Percentiles rank a stretch among this genome's conserved stretches.
phyloP scores from a whole-genome alignment of 495 filamentous ascomycete genomes.

The Pseudevernia furfuracea region DNA sequence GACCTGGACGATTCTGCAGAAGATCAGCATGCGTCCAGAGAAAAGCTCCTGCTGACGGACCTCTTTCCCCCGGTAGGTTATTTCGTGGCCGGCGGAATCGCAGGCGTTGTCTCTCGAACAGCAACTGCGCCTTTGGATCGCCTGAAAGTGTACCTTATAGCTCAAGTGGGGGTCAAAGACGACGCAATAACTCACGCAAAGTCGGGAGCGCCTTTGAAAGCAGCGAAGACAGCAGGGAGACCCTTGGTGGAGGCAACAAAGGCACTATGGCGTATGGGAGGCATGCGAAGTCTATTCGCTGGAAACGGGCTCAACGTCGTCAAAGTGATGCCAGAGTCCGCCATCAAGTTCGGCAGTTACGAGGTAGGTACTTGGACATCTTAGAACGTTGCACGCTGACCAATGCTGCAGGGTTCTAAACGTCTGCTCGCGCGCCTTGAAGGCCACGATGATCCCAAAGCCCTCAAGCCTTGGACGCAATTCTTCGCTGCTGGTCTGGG shows the following conservation, averaged over 20 bases:
- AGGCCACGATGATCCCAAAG: slow-evolving; percentile 74
- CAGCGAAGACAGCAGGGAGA: slow-evolving; percentile 55
- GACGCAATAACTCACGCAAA: slow-evolving; percentile 60
- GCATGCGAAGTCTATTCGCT: slow-evolving; percentile 88
- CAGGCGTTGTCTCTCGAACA: slow-evolving; percentile 86
- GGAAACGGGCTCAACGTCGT: slow-evolving; percentile 94
- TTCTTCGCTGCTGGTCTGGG: slow-evolving; percentile 86
- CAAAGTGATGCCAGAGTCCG: slow-evolving; percentile 97
- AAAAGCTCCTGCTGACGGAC: slow-evolving; percentile 47
- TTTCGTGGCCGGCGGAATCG: slow-evolving; percentile 88
- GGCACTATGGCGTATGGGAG: slow-evolving; percentile 77
- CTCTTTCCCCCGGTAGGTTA: slow-evolving; percentile 77
- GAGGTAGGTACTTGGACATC: slow-evolving; percentile 44
- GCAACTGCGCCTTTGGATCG: slow-evolving; percentile 93
- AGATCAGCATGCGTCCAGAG: slow-evolving; percentile 40
- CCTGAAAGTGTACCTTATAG: slow-evolving; percentile 94
- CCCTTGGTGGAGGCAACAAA: slow-evolving; percentile 64
- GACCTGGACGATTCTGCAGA: slow-evolving; percentile 33
- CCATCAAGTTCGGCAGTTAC: slow-evolving; percentile 94
- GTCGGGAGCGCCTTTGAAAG: slow-evolving; percentile 58
- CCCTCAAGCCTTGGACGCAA: slow-evolving; percentile 72
- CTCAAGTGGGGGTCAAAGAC: slow-evolving; percentile 62
- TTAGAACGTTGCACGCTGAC: slow-evolving; percentile 11
- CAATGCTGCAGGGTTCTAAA: slow-evolving; percentile 63
- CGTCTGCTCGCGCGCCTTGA: slow-evolving; percentile 77